A percentile compares a stretch with the other conserved stretches of the same genome.
These are phyloP conservation scores for Ceratobasidium sp. DNA, from an alignment of 1,284 basidiomycete species.

Conservation along the genomic window DNA sequence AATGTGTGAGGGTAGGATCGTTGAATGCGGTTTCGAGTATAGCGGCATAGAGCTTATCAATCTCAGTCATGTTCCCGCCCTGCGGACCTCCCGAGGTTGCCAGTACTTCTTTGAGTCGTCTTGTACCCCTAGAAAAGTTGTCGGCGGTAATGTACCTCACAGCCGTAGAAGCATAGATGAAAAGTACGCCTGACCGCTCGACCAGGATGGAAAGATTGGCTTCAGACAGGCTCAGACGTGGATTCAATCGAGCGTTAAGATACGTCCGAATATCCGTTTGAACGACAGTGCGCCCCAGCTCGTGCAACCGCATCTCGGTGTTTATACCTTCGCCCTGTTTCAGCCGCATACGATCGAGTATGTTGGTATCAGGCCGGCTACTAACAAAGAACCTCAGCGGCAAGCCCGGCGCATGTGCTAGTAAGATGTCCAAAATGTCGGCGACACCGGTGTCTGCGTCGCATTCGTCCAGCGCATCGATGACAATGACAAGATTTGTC, in stretches of 20 bases:
- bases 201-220: too few relatives aligned
- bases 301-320: too few relatives aligned
- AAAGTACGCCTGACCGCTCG: not conserved
- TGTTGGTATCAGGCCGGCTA: not conserved
- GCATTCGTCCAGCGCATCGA: slow-evolving; percentile 25
- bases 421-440: not conserved
- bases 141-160: not conserved
- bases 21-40: not conserved
- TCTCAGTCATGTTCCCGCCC: not conserved
- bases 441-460: not conserved
- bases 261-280: not conserved
- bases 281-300: not conserved
- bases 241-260: not conserved
- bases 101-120: not conserved
- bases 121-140: not conserved
- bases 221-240: too few relatives aligned
- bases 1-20: not conserved
- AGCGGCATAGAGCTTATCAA: not conserved
- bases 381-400: too few relatives aligned
- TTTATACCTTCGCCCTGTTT: too few relatives aligned
- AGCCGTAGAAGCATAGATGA: slow-evolving; percentile 6
- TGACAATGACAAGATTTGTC: not conserved
- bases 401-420: not conserved
- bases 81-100: not conserved
- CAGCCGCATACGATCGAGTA: not conserved